Base-by-base conservation (phyloP, 2,329 filamentous ascomycete genomes). In the Aspergillus sp. region DNA sequence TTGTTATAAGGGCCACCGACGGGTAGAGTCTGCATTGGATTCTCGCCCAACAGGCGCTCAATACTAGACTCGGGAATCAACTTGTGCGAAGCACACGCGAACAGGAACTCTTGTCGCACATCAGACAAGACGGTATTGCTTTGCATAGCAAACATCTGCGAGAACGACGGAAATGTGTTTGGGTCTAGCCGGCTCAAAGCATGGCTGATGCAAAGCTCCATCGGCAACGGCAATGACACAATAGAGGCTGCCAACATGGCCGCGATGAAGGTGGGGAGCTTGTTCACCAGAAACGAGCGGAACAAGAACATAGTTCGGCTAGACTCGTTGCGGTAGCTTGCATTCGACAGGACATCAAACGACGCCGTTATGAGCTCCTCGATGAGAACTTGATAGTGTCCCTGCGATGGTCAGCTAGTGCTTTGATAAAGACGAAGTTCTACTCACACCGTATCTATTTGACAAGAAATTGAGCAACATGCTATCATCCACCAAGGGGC, bases 271-370 rank as follows among this genome's bases (percentile, higher is more conserved):
- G 84, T 68, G 0, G 89, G 89, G 3, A 91, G 74, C 69, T 87
- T 83, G 84, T 92, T 86, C 67, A 96, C 89, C 23, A 99, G 82
- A 72, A 95, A 99, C 0, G 93, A 96, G 38, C 92, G 89, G 55
- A 97, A 83, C 17, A 94, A 78, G 60, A 92, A 89, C 58, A 91
- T 84, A 0, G 82, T 84, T 55, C 86, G 81, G 17, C 76, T 74
- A 8, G 84, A 79, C 69, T 89, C 86, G 49, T 82, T 85, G 39
- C 90, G 86, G 67, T 95, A 91, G 64, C 94, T 90, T 5, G 90
- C 90, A 70, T 96, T 96, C 38, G 92, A 91, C 15, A 99, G 81
- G 5, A 96, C 85, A 69, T 98, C 93, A 70, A 99, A 98, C 0
- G 92, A 89, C 1, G 92, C 91, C 9, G 94, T 85, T 45, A 98